phyloP scores from a whole-genome alignment of 768 basidiomycete species.

The Leccinum boreale region DNA sequence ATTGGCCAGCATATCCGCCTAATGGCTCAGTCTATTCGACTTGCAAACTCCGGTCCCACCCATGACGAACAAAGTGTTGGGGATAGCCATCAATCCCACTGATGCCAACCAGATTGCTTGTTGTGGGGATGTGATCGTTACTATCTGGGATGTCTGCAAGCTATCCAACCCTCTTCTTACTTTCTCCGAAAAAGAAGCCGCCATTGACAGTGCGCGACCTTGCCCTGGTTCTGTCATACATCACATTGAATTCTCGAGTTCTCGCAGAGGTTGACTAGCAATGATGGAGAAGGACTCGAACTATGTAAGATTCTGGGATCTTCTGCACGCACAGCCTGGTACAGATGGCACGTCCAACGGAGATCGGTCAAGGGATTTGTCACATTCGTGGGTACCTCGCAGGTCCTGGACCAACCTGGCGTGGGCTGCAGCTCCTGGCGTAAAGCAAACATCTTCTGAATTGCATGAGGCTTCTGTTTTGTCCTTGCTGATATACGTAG shows the following conservation, averaged over 20 bases:
- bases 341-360: constrained; percentile 40
- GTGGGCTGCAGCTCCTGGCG: constrained; percentile 41
- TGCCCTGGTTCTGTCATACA: constrained; percentile 41
- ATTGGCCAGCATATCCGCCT: constrained; percentile 70
- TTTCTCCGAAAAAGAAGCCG: constrained; percentile 76
- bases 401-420: constrained; percentile 65
- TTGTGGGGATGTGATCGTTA: constrained; percentile 66
- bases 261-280: constrained; percentile 64
- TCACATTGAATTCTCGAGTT: constrained; percentile 67
- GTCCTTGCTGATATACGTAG: constrained; percentile 65
- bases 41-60: constrained; percentile 48
- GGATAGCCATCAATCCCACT: constrained; percentile 68
- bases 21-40: constrained; percentile 77
- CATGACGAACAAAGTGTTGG: constrained; percentile 58
- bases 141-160: constrained; percentile 73
- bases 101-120: constrained; percentile 69
- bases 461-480: constrained; percentile 37
- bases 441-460: constrained; percentile 27
- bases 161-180: constrained; percentile 60
- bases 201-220: constrained; percentile 57
- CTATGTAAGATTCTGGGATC: constrained; percentile 76
- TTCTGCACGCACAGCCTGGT: constrained; percentile 49
- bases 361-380: constrained; percentile 42
- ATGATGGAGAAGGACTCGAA: constrained; percentile 63
- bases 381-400: constrained; percentile 36